A percentile compares a stretch with the other conserved stretches of the same genome.
Evolutionary conservation across 768 basidiomycete genomes (phyloP).

Genomic region (Boletus rubropictus): DNA sequence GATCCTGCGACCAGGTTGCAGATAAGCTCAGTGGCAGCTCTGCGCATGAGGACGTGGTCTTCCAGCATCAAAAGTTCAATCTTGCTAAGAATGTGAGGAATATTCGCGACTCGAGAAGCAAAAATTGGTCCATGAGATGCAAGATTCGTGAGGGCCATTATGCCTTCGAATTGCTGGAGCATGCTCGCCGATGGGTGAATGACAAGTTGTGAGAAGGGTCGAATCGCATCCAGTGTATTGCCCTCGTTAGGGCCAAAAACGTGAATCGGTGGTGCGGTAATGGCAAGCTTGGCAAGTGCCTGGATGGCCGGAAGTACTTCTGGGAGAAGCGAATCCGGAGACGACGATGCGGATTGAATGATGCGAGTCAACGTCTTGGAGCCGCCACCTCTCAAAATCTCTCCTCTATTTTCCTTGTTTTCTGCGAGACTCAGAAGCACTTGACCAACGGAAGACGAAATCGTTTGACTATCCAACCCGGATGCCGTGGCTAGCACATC

Average conservation of each 20-base stretch:
- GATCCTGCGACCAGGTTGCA: constrained; percentile 86
- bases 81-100: constrained; percentile 55
- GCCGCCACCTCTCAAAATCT: constrained; percentile 73
- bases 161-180: constrained; percentile 83
- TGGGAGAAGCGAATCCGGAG: constrained; percentile 21
- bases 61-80: constrained; percentile 74
- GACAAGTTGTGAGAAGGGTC: constrained; percentile 72
- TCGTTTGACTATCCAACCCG: constrained; percentile 55
- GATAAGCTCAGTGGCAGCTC: constrained; percentile 85
- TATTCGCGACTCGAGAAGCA: constrained; percentile 60
- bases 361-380: constrained; percentile 57
- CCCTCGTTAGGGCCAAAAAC: constrained; percentile 85
- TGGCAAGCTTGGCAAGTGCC: constrained; percentile 87
- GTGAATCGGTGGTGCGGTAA: constrained; percentile 84
- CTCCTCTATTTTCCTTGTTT: constrained; percentile 71
- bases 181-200: constrained; percentile 61
- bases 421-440: constrained; percentile 68
- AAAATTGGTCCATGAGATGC: constrained; percentile 68
- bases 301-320: constrained; percentile 60
- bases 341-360: constrained; percentile 45
- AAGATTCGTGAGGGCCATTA: constrained; percentile 96
- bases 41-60: constrained; percentile 73
- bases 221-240: constrained; percentile 74
- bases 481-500: constrained; percentile 56
- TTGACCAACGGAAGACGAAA: constrained; percentile 53